Base-by-base conservation (phyloP, 345 rosid genomes). In the Eucalyptus cloeziana region DNA sequence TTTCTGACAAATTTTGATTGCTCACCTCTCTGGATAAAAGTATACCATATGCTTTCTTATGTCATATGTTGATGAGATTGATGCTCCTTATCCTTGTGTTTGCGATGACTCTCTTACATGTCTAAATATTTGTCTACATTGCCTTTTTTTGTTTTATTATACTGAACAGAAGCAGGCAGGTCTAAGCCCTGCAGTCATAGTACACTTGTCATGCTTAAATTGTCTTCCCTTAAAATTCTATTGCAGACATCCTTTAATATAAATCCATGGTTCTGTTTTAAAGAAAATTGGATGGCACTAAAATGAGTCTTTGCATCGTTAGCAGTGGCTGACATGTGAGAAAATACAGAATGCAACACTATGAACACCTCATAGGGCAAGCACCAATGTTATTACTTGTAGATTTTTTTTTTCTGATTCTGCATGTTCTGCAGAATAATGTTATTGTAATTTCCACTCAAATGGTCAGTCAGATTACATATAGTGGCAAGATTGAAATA, bases 21-120 rank as follows among this genome's bases (percentile, higher is more conserved):
- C 89, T 96, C 99, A 17, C 89, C 92, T 4, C 98, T 96, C 88
- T 97, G 99, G 99, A 94, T 97, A 8, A 96, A 97, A 98, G 99
- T 97, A 94, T 60, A 64, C 71, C 45, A 71, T 37, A 47, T 40
- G 33, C 86, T 67, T 90, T 50, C 85, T 49, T 49, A 43, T 37
- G 49, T 76, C 58, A 64, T 52, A 51, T 58, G 52, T 80, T 30
- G 27, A 51, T 89, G 40, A 49, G 47, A 8, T 89, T 7, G 49
- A 86, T 71, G 45, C 83, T 71, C 83, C 15, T 71, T 71, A 71
- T 37, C 83, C 83, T 71, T 37, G 27, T 37, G 14, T 71, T 71
- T 37, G 27, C 0, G 14, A 71, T 71, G 45, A 19, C 83, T 71
- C 25, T 33, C 45, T 43, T 33, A 19, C 44, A 17, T 71, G 81